phyloP scores from a whole-genome alignment of 768 basidiomycete genomes.

The Suillus americanus region DNA sequence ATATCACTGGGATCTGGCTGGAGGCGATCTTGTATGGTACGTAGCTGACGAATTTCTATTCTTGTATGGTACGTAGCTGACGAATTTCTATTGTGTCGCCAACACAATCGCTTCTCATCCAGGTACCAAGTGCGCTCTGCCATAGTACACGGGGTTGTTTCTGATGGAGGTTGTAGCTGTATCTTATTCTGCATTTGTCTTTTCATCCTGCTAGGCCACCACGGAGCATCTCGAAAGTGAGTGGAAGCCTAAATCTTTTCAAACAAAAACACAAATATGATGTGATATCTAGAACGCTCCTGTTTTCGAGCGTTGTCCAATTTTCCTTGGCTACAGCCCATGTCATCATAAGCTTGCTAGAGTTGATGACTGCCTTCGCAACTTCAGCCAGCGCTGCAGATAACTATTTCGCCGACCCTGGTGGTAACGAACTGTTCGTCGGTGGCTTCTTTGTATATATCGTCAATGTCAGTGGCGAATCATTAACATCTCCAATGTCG shows the following conservation, averaged over 20 bases:
- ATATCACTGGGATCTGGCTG: conserved; percentile 7
- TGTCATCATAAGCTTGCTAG: conserved; percentile 11
- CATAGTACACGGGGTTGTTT: background rate
- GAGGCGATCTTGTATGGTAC: conserved; percentile 21
- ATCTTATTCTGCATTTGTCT: conserved; percentile 5
- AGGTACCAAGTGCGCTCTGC: background rate
- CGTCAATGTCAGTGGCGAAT: conserved; percentile 12
- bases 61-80: conserved; percentile 14
- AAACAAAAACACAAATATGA: background rate
- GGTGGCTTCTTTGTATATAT: conserved; percentile 16
- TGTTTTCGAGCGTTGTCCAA: conserved; percentile 14
- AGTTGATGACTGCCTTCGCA: conserved; percentile 10
- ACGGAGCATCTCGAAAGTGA: conserved; percentile 3
- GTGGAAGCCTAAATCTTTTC: background rate
- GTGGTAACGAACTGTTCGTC: conserved; percentile 10
- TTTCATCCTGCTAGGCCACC: conserved; percentile 1
- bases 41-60: background rate
- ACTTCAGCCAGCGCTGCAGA: conserved; percentile 7
- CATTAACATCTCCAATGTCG: background rate
- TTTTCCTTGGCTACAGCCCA: conserved; percentile 19
- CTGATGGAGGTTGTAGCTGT: conserved; percentile 2
- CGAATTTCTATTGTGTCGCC: background rate
- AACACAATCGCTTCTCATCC: background rate
- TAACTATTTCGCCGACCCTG: background rate
- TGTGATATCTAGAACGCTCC: conserved; percentile 7